Evolutionary conservation across 805 yeast species (phyloP), one percentile per base, ranked within the genome.

Genomic region (Cyberlindnera bimundalis): DNA sequence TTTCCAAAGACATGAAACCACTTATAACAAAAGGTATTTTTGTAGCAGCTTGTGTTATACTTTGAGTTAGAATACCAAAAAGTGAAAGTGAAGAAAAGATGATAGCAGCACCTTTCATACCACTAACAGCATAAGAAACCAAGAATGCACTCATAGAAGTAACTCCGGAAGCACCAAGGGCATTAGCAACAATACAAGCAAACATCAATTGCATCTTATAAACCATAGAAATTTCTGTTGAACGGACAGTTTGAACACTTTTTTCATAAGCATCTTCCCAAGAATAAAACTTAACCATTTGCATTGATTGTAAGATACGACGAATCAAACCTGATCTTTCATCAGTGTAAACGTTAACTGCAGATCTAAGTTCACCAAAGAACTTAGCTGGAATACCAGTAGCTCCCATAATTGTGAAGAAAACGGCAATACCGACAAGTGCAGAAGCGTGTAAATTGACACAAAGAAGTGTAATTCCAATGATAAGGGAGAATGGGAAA

Each of bases 241-340:
- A 48, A 51, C 96, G 71, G 16, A 74, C 65, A 4, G 65, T 65
- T 4, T 73, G 53, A 28, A 87, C 70, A 32, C 71, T 60, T 8
- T 67, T 60, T 33, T 68, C 65, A 58, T 84, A 87, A 1, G 95
- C 85, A n/a, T 68, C 69, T 63, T 87, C 96, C 95, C 95, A 86
- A 2, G 90, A 79, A 57, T 86, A 87, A 59, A 72, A 82, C 64
- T 86, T 86, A 61, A 86, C 82, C 57, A 81, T 71, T 50, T 76
- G 79, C 62, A 81, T 71, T 51, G 76, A 71, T 46, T 68, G 70
- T 44, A 81, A 61, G 11, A 79, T 71, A 53, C 81, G 86, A 50
- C 80, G 74, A 45, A 79, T 70, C 47, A 66, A 63, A 35, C 67
- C 62, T 12, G 83, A 79, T 50, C 95, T 71, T 21, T 64, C 54